Base-by-base conservation (phyloP, 805 yeast species). In the Candida peoriensis region DNA sequence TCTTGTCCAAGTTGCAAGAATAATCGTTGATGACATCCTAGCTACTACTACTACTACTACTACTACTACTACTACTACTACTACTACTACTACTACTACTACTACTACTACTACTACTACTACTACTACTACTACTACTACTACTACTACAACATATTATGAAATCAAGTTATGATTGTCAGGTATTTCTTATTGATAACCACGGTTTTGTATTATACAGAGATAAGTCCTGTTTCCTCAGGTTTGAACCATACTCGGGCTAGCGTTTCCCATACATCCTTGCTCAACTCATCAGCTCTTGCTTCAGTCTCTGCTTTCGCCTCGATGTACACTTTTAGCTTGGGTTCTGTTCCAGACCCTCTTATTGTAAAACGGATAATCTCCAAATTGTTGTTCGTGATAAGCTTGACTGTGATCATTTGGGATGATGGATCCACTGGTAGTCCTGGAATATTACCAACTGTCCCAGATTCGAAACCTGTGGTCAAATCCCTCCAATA, bases 271-370 rank as follows among this genome's bases (percentile, higher is more conserved):
- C 97, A 90, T 8, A 86, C 81, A 15, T 63, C 57, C 13, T 58
- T 59, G 0, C 95, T 90, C 8, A 80, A 50, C 1, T 28, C 39
- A 1, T 47, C 40, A 0, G 96, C 84, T 4, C 57, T 52, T 0
- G 39, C 50, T 28, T 71, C 83, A 8, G 63, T 55, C 1, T 42
- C 32, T 0, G 86, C 70, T 27, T 59, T 58, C 0, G 94, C 93
- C 54, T 90, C 98, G 22, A 90, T 79, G 60, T 90, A 90, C 1
- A 90, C 84, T 57, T 90, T 90, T 43, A 90, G 65, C 55, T 90
- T 90, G 3, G 97, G 97, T 57, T 90, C 98, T 0, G 98, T 90
- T 9, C 98, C 98, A 4, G 96, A 86, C 1, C 97, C 97, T 34
- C 98, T 70, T 32, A 85, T 78, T 0, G 97, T 89, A 52, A 89